A percentile compares a stretch with the other conserved stretches of the same genome.
These are phyloP conservation scores for Deinandra increscens DNA, from an alignment of 129 eudicot species.

Conservation along the genomic window DNA sequence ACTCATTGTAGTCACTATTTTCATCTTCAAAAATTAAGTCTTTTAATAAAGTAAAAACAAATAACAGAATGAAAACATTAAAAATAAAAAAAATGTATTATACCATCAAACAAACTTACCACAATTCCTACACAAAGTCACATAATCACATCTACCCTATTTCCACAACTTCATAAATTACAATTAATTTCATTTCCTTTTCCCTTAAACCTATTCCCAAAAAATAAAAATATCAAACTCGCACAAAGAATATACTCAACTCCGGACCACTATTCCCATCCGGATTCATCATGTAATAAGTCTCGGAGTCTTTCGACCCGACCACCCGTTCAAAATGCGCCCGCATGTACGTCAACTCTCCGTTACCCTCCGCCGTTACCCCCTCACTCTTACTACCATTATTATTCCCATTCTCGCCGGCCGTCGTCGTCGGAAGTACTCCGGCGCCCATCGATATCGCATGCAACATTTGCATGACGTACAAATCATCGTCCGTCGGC, in stretches of 20 bases:
- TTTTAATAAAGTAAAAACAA: background rate
- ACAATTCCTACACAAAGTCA: background rate
- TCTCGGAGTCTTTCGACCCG: constrained; percentile 89
- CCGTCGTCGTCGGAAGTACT: constrained; percentile 52
- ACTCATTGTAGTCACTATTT: too few species aligned
- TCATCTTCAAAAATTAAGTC: too few species aligned
- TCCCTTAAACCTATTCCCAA: background rate
- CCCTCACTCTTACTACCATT: too few species aligned
- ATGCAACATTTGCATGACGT: constrained; percentile 70
- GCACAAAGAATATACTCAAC: constrained; percentile 73
- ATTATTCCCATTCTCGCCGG: constrained; percentile 18
- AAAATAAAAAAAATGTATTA: background rate
- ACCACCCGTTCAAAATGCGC: constrained; percentile 78
- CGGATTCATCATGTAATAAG: constrained; percentile 88
- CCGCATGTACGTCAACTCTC: constrained; percentile 87
- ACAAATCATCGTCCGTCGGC: constrained; percentile 72
- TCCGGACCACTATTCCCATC: constrained; percentile 87
- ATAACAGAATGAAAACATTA: background rate
- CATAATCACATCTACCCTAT: background rate
- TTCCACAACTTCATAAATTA: constrained; percentile 4
- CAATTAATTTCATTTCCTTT: background rate
- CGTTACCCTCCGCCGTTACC: background rate
- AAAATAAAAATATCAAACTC: constrained; percentile 35
- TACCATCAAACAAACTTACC: constrained; percentile 6
- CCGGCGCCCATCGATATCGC: constrained; percentile 95